Conservation (phyloP, 805 yeast genomes). For the Diddensiella santjacobensis region DNA sequence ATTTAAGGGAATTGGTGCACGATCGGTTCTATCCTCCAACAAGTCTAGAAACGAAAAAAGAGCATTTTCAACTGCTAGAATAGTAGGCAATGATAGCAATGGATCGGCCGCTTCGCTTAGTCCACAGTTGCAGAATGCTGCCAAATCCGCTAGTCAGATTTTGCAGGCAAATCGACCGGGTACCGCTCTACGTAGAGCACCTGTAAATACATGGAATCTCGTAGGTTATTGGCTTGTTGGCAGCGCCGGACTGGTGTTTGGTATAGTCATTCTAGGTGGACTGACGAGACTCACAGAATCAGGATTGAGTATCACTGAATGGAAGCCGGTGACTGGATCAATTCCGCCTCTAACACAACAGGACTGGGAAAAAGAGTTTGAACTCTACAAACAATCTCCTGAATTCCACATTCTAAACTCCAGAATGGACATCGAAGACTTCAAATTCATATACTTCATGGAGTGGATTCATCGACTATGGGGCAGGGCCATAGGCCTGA, state of each 20-base stretch:
- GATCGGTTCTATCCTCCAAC: not conserved
- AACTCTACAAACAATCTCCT: constrained; percentile 78
- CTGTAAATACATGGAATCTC: constrained; percentile 1
- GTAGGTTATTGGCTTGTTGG: constrained; percentile 90
- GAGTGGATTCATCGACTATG: constrained; percentile 95
- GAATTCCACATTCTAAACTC: constrained; percentile 88
- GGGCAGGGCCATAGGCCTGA: constrained; percentile 86
- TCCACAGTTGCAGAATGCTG: constrained; percentile 4
- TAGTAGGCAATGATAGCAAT: not conserved
- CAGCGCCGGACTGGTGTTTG: constrained; percentile 84
- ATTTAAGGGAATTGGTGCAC: not conserved
- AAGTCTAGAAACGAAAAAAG: not conserved
- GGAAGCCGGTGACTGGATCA: constrained; percentile 97
- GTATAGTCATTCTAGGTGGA: constrained; percentile 95
- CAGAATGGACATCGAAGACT: constrained; percentile 84
- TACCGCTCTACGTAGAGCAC: not conserved
- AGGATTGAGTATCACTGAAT: constrained; percentile 93
- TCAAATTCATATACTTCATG: constrained; percentile 91
- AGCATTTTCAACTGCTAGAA: not conserved
- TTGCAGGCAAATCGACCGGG: not conserved
- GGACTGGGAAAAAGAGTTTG: constrained; percentile 86
- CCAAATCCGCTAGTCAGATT: not conserved
- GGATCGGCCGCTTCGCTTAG: not conserved
- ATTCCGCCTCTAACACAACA: constrained; percentile 77
- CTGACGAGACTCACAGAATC: constrained; percentile 92